Evolutionary conservation across 805 yeast species (phyloP).

Genomic region (Myxozyma udenii): DNA sequence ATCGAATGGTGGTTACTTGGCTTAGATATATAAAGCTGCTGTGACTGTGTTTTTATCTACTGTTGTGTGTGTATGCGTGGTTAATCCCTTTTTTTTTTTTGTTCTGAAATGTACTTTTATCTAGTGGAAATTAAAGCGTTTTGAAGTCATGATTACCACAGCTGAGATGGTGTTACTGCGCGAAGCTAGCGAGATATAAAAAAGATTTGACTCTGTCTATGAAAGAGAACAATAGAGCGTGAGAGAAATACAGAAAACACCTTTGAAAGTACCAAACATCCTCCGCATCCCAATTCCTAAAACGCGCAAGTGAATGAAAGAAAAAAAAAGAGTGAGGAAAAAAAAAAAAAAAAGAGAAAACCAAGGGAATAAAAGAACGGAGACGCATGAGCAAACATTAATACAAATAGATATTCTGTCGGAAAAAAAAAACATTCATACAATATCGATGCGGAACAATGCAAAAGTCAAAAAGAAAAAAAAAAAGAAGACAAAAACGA

Average conservation of each 20-base stretch:
- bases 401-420: background rate
- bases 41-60: background rate
- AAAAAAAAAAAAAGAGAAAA: background rate
- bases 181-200: too few relatives aligned
- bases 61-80: background rate
- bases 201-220: too few relatives aligned
- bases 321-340: background rate
- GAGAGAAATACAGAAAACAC: too few relatives aligned
- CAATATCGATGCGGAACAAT: background rate
- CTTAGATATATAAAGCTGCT: background rate
- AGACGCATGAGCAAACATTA: too few relatives aligned
- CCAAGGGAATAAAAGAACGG: background rate
- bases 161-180: too few relatives aligned
- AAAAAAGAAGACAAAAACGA: background rate
- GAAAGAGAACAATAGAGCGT: too few relatives aligned
- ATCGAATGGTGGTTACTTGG: conserved; percentile 66
- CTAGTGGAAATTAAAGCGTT: too few relatives aligned
- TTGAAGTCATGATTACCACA: too few relatives aligned
- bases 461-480: background rate
- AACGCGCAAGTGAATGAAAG: background rate
- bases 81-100: background rate
- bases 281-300: too few relatives aligned
- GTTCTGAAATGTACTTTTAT: background rate
- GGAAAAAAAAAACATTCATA: background rate
- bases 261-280: too few relatives aligned